Evolutionary conservation across 495 filamentous ascomycete species (phyloP).

Genomic region (Xylaria acuta): DNA sequence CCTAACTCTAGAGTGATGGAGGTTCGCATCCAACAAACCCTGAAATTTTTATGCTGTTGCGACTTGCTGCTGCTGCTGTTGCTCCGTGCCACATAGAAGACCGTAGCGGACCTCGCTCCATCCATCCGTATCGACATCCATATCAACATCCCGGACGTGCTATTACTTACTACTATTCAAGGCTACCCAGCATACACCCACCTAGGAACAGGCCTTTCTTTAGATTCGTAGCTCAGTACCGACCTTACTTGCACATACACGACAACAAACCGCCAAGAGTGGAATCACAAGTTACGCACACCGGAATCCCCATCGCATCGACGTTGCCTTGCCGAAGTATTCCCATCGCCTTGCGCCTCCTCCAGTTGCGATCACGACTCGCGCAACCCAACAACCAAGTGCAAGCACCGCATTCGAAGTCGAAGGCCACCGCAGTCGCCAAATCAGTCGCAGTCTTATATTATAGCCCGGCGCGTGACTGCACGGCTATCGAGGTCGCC

Average conservation of each 20-base stretch:
- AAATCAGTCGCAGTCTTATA: not conserved
- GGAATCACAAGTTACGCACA: not conserved
- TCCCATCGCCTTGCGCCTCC: conserved; percentile 12
- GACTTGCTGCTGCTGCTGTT: conserved; percentile 1
- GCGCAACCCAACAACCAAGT: not conserved
- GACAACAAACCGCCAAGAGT: not conserved
- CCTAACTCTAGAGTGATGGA: not conserved
- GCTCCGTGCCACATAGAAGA: not conserved
- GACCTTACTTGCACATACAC: not conserved
- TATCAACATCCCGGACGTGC: not conserved
- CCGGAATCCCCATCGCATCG: conserved; percentile 17
- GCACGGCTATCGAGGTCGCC: not conserved
- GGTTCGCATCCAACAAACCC: conserved; percentile 7
- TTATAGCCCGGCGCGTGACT: not conserved
- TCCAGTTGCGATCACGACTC: not conserved
- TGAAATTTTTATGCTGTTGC: conserved; percentile 1
- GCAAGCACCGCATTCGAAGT: not conserved
- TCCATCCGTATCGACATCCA: not conserved
- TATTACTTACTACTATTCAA: not conserved
- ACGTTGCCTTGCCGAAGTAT: conserved; percentile 10
- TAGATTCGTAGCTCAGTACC: not conserved
- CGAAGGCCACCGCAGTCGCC: not conserved
- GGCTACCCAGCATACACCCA: not conserved
- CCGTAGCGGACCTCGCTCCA: conserved; percentile 1
- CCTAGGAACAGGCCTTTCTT: not conserved